A percentile compares a stretch with the other conserved stretches of the same genome.
Conservation (phyloP, 129 eudicot species). For the Escallonia rubra region DNA sequence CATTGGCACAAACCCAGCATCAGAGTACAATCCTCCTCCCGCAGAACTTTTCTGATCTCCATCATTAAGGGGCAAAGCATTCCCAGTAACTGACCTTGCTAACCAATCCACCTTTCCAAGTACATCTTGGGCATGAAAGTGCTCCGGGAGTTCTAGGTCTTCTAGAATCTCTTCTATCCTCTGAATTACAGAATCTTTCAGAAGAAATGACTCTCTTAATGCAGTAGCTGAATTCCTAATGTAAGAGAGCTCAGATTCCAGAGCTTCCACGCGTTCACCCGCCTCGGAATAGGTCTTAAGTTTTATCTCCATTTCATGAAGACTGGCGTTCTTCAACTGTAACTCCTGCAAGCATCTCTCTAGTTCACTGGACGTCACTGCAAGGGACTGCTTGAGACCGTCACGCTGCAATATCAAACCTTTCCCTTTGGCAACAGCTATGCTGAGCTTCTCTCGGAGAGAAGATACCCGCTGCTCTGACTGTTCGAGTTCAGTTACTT, state of each 20-base stretch:
- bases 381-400: slow-evolving; percentile 72
- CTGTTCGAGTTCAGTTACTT: slow-evolving; percentile 70
- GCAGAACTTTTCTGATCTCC: slow-evolving; percentile 57
- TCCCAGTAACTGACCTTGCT: slow-evolving; percentile 67
- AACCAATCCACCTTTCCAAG: slow-evolving; percentile 90
- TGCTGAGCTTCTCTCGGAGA: slow-evolving; percentile 84
- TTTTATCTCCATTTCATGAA: slow-evolving; percentile 71
- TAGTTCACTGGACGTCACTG: slow-evolving; percentile 63
- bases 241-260: slow-evolving; percentile 96
- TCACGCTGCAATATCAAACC: slow-evolving; percentile 93
- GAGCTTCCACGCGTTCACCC: slow-evolving; percentile 97
- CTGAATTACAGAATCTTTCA: slow-evolving; percentile 89
- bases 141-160: slow-evolving; percentile 87
- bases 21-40: slow-evolving; percentile 58
- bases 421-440: slow-evolving; percentile 97
- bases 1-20: slow-evolving; percentile 36
- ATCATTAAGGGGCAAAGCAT: slow-evolving; percentile 40
- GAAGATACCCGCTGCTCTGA: slow-evolving; percentile 85
- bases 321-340: slow-evolving; percentile 61
- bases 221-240: slow-evolving; percentile 99
- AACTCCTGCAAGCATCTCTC: slow-evolving; percentile 77
- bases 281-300: slow-evolving; percentile 83
- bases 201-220: slow-evolving; percentile 81
- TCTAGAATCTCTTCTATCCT: slow-evolving; percentile 88
- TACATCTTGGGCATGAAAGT: slow-evolving; percentile 70